Percentiles rank a stretch among this genome's conserved stretches.
These are phyloP conservation scores for Tylopilus orsonianus DNA, from an alignment of 1,284 basidiomycete genomes.

Conservation along the genomic window DNA sequence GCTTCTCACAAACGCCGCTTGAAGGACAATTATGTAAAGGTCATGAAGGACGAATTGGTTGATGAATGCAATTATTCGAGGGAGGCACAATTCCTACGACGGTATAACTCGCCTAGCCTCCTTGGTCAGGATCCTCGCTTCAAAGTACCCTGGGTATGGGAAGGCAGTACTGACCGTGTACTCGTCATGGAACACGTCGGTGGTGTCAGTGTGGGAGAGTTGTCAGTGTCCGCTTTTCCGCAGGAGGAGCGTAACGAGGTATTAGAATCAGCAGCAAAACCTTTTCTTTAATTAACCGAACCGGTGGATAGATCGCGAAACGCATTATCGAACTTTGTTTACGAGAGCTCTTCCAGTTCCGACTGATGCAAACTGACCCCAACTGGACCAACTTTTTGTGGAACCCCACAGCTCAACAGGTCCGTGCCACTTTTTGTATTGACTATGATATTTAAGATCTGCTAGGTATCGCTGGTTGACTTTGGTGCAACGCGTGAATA, in stretches of 20 bases:
- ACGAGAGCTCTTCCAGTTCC: conserved; percentile 87
- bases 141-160: conserved; percentile 85
- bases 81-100: conserved; percentile 75
- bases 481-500: conserved; percentile 95
- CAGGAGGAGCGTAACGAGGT: conserved; percentile 80
- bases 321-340: conserved; percentile 86
- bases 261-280: conserved; percentile 20
- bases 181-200: conserved; percentile 89
- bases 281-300: background rate
- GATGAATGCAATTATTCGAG: conserved; percentile 95
- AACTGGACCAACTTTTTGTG: conserved; percentile 99
- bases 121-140: conserved; percentile 69
- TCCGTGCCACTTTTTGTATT: conserved; percentile 19
- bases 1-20: background rate
- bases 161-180: conserved; percentile 78
- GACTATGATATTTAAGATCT: background rate
- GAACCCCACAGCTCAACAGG: conserved; percentile 62
- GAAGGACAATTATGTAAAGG: conserved; percentile 40
- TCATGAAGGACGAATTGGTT: conserved; percentile 88
- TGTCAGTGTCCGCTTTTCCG: conserved; percentile 47
- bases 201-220: conserved; percentile 80
- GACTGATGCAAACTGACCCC: conserved; percentile 97
- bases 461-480: conserved; percentile 86
- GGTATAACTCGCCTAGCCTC: conserved; percentile 54
- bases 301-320: conserved; percentile 68